Base-by-base conservation (phyloP, 2,329 filamentous ascomycete species). In the Cercospora zeae-maydis region DNA sequence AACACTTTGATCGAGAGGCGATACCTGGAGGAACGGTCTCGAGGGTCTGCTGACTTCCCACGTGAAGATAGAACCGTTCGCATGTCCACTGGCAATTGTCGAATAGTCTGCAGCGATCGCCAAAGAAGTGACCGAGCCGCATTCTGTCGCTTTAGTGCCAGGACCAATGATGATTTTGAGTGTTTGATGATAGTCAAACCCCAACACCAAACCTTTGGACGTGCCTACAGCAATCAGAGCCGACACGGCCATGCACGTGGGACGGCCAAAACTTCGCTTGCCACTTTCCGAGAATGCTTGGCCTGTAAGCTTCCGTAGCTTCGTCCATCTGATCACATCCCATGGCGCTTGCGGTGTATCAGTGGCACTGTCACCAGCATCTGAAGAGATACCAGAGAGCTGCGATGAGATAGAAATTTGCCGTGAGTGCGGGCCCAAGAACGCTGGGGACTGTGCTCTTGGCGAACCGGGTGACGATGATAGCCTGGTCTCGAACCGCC, bases 241-340 rank as follows among this genome's bases (percentile, higher is more conserved):
- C 66, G 93, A 93, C 53, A 97, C 89, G 42, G 89, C 88, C 71
- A 98, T 83, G 78, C 92, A 97, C 0, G 93, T 97, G 24, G 93
- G 92, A 42, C 88, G 84, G 30, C 95, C 96, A 80, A 97, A 98
- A 76, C 91, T 97, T 65, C 95, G 88, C 78, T 88, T 95, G 36
- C 93, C 95, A 47, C 88, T 85, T 76, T 99, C 96, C 2, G 93
- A 96, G 75, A 98, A 98, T 3, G 91, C 87, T 75, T 98, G 92
- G 0, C 86, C 87, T 24, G 92, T 92, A 66, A 99, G 86, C 75
- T 96, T 98, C 72, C 88, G 91, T 62, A 99, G 79, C 74, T 90
- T 95, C 1, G 92, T 98, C 96, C 96, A 99, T 73, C 93, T 85
- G 63, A 99, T 90, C 59, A 98, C 92, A 73, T 99, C 95, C 96